phyloP scores from a whole-genome alignment of 2,329 filamentous ascomycete species.

The Iodosphaeria phyllophila region DNA sequence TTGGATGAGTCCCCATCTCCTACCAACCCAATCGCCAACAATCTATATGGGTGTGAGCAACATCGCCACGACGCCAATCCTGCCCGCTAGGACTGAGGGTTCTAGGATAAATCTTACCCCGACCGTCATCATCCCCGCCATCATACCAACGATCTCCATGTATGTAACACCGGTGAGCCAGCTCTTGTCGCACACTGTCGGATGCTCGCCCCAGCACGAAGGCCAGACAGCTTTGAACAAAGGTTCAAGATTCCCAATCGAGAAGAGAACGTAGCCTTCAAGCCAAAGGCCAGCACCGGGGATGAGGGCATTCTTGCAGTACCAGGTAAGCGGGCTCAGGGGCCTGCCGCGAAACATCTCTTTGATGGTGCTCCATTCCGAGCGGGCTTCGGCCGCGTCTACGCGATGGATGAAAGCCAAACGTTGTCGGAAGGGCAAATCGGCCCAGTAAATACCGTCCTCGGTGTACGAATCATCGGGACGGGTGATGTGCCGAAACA shows the following conservation, averaged over 20 bases:
- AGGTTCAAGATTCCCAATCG: slow-evolving; percentile 80
- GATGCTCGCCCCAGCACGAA: slow-evolving; percentile 51
- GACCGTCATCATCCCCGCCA: slow-evolving; percentile 77
- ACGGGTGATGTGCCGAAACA: slow-evolving; percentile 64
- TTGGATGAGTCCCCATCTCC: slow-evolving; percentile 89
- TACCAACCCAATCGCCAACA: slow-evolving; percentile 59
- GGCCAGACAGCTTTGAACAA: slow-evolving; percentile 63
- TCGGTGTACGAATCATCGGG: slow-evolving; percentile 76
- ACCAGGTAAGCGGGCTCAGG: slow-evolving; percentile 66
- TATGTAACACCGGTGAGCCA: slow-evolving; percentile 81
- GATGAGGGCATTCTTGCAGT: slow-evolving; percentile 78
- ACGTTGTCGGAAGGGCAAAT: slow-evolving; percentile 53
- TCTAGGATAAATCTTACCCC: no score
- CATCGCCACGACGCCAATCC: slow-evolving; percentile 1
- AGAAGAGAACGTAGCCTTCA: slow-evolving; percentile 93
- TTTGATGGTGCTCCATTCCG: slow-evolving; percentile 51
- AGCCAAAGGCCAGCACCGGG: slow-evolving; percentile 83
- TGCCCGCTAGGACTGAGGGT: slow-evolving; percentile 15
- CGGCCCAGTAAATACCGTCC: slow-evolving; percentile 84
- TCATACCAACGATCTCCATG: slow-evolving; percentile 87
- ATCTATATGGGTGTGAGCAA: slow-evolving; percentile 17
- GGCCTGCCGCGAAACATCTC: slow-evolving; percentile 74
- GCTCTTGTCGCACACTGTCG: slow-evolving; percentile 52
- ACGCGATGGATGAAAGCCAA: slow-evolving; percentile 58
- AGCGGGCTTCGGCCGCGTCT: slow-evolving; percentile 48